Base-by-base conservation (phyloP, 2,329 filamentous ascomycete species). In the Cladosporium sp. region DNA sequence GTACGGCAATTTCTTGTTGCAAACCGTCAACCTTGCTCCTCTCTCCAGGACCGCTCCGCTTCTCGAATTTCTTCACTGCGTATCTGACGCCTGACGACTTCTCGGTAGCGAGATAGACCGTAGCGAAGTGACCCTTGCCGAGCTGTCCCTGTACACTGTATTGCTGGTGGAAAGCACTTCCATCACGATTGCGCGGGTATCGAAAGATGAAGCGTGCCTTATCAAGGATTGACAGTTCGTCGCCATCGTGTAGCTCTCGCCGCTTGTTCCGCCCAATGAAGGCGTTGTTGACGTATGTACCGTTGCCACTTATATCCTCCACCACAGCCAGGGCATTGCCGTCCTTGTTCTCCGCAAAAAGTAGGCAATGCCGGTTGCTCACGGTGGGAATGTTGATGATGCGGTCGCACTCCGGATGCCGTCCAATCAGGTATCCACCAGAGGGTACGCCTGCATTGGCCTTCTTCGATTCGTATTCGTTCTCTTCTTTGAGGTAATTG, bases 61-160 rank as follows among this genome's bases (percentile, higher is more conserved):
- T 93, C 60, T 89, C 90, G 64, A 98, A 97, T 52, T 93, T 84
- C 74, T 98, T 98, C 63, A 95, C 93, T 3, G 93, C 93, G 67
- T 84, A 97, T 49, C 86, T 82, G 59, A 83, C 79, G 7, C 93
- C 94, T 0, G 84, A 86, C 15, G 80, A 78, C 64, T 91, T 92
- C 67, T 98, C 91, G 1, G 93, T 80, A 61, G 91, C 95, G 2
- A 95, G 75, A 64, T 93, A 95, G 18, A 97, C 92, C 16, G 92
- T 89, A 30, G 91, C 93, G 66, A 96, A 97, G 64, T 96, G 91
- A 3, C 92, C 92, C 68, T 95, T 95, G 59, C 92, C 93, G 9
- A 97, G 80, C 65, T 90, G 88, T 58, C 93, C 84, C 27, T 89
- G 77, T 12, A 95, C 77, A 3, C 81, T 86, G 71, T 95, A 98